These are phyloP conservation scores for Irpex sp. DNA, from an alignment of 1,284 basidiomycete genomes.

Conservation along the genomic window DNA sequence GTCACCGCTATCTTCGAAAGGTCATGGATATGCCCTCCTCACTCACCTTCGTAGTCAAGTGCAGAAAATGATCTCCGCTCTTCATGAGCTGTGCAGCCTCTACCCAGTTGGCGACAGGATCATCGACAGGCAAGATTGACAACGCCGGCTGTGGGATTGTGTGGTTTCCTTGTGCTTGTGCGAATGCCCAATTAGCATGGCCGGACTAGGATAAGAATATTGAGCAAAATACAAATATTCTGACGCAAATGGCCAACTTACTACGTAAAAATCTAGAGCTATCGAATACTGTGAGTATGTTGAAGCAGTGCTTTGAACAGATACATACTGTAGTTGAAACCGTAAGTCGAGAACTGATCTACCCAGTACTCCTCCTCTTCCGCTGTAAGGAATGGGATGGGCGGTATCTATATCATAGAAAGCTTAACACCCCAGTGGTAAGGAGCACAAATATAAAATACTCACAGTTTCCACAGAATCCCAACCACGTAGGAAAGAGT, in stretches of 20 bases:
- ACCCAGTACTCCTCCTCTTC: constrained; percentile 68
- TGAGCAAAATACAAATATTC: neutral
- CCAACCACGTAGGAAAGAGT: constrained; percentile 52
- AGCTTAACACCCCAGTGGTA: neutral
- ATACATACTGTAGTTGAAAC: constrained; percentile 56
- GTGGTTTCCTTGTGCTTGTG: constrained; percentile 51
- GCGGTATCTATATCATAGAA: constrained; percentile 41
- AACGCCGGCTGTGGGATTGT: constrained; percentile 56
- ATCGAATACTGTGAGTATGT: neutral
- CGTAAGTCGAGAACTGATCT: constrained; percentile 51
- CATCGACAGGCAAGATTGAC: constrained; percentile 51
- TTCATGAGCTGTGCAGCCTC: constrained; percentile 36
- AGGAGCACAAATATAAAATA: constrained; percentile 1
- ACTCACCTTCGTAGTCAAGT: constrained; percentile 46
- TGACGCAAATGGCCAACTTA: constrained; percentile 28
- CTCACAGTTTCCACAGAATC: constrained; percentile 36
- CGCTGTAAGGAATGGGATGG: constrained; percentile 51
- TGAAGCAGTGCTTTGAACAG: neutral
- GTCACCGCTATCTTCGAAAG: neutral
- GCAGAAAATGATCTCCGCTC: constrained; percentile 44
- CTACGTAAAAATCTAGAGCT: constrained; percentile 18
- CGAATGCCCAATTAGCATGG: constrained; percentile 44
- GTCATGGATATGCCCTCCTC: too few species aligned
- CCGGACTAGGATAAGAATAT: constrained; percentile 41
- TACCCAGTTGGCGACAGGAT: constrained; percentile 65